Evolutionary conservation across 371 early-diverging fungal species (phyloP).

Genomic region (Lichtheimia corymbifera): DNA sequence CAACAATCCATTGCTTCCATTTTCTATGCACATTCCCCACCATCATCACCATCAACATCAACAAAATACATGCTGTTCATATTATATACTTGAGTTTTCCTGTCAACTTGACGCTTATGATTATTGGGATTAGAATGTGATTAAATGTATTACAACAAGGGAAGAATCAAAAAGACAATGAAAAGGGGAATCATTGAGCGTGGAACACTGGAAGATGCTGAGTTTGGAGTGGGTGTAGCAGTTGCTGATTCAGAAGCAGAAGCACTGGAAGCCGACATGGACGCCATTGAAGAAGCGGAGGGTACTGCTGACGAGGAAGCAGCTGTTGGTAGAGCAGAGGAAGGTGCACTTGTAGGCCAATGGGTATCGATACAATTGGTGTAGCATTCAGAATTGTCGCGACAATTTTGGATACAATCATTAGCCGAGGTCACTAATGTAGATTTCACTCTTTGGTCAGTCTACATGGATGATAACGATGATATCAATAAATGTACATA

Average conservation of each 20-base stretch:
- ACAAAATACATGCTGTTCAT: too few relatives aligned
- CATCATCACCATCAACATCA: too few relatives aligned
- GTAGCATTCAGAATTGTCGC: neutral
- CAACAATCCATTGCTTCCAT: neutral
- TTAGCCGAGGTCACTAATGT: neutral
- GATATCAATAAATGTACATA: neutral
- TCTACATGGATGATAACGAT: neutral
- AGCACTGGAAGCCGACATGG: neutral
- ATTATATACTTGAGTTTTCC: too few relatives aligned
- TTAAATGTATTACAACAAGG: too few relatives aligned
- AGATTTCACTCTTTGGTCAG: neutral
- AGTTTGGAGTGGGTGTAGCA: neutral
- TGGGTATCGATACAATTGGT: neutral
- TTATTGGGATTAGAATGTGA: too few relatives aligned
- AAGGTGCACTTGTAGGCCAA: neutral
- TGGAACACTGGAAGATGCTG: too few relatives aligned
- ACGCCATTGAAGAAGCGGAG: neutral
- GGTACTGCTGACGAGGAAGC: too few relatives aligned
- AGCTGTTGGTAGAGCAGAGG: neutral
- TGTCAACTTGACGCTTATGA: too few relatives aligned
- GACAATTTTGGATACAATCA: constrained; percentile 4
- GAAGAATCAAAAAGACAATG: too few relatives aligned
- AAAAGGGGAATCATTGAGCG: too few relatives aligned
- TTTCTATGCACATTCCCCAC: too few relatives aligned
- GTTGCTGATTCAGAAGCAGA: neutral